Evolutionary conservation across 75 land plant genomes (phyloP).

Genomic region (Picea glauca): DNA sequence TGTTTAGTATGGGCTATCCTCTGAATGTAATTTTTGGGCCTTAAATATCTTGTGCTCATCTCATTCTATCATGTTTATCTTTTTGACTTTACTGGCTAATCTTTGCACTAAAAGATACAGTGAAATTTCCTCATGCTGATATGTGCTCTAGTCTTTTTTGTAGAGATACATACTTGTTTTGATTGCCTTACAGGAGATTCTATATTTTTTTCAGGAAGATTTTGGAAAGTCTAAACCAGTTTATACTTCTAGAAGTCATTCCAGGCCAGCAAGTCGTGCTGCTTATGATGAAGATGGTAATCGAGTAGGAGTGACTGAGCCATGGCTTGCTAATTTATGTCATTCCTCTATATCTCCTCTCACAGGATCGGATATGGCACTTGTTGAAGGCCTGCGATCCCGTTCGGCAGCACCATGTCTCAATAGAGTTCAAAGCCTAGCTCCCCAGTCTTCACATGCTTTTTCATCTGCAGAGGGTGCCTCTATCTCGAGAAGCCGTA

Average conservation of each 20-base stretch:
- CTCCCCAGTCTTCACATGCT: background rate
- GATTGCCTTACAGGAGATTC: background rate
- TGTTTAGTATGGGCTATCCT: too few relatives aligned
- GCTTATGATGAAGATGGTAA: conserved; percentile 38
- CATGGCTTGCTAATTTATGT: conserved; percentile 19
- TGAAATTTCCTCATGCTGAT: too few relatives aligned
- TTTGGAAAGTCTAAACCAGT: conserved; percentile 33
- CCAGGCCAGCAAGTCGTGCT: conserved; percentile 57
- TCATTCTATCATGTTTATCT: too few relatives aligned
- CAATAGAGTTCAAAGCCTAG: background rate
- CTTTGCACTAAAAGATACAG: too few relatives aligned
- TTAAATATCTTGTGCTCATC: too few relatives aligned
- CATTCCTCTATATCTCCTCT: background rate
- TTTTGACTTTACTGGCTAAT: too few relatives aligned
- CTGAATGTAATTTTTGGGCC: too few relatives aligned
- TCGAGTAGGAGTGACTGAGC: conserved; percentile 12
- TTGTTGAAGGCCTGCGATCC: background rate
- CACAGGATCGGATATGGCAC: background rate
- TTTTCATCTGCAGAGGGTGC: background rate
- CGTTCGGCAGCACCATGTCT: background rate
- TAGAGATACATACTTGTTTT: too few relatives aligned
- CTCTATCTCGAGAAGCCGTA: background rate
- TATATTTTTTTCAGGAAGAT: conserved; percentile 51
- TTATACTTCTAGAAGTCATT: conserved; percentile 29
- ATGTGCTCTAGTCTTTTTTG: too few relatives aligned